Percentiles rank a stretch among this genome's conserved stretches.
Evolutionary conservation across 2,329 filamentous ascomycete species (phyloP).

Genomic region (Ceratocystis cacaofunesta): DNA sequence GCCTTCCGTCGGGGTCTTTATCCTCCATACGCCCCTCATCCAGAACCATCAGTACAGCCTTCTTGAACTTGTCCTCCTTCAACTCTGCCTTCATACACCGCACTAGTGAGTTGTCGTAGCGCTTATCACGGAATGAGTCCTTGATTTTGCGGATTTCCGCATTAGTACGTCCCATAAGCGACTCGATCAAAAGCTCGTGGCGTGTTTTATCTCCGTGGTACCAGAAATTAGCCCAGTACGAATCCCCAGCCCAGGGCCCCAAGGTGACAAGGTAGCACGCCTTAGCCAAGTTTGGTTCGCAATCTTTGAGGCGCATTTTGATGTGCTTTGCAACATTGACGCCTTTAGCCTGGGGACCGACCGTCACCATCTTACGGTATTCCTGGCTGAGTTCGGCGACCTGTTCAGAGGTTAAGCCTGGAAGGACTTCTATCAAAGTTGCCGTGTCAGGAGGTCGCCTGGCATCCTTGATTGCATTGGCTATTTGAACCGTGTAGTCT

Average conservation of each 20-base stretch:
- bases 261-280: conserved; percentile 80
- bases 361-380: conserved; percentile 83
- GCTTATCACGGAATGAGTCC: conserved; percentile 76
- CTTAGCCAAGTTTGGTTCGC: conserved; percentile 67
- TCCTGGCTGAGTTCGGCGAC: conserved; percentile 72
- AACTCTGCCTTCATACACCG: conserved; percentile 86
- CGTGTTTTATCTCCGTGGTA: conserved; percentile 78
- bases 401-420: conserved; percentile 71
- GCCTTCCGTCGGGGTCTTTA: conserved; percentile 46
- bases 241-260: conserved; percentile 81
- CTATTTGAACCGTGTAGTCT: conserved; percentile 61
- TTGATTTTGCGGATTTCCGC: conserved; percentile 80
- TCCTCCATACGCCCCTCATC: conserved; percentile 79
- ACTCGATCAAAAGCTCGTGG: conserved; percentile 82
- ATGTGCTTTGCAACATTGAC: conserved; percentile 81
- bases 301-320: conserved; percentile 58
- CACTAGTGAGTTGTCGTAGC: conserved; percentile 66
- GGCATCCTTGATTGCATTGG: conserved; percentile 56
- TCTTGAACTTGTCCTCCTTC: conserved; percentile 91
- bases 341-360: conserved; percentile 54
- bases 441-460: conserved; percentile 48
- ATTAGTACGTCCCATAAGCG: conserved; percentile 79
- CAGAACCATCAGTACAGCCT: conserved; percentile 67
- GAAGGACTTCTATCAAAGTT: conserved; percentile 69
- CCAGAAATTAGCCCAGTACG: conserved; percentile 97